Evolutionary conservation across 2,329 filamentous ascomycete genomes (phyloP).

Genomic region (Massarina eburnea): DNA sequence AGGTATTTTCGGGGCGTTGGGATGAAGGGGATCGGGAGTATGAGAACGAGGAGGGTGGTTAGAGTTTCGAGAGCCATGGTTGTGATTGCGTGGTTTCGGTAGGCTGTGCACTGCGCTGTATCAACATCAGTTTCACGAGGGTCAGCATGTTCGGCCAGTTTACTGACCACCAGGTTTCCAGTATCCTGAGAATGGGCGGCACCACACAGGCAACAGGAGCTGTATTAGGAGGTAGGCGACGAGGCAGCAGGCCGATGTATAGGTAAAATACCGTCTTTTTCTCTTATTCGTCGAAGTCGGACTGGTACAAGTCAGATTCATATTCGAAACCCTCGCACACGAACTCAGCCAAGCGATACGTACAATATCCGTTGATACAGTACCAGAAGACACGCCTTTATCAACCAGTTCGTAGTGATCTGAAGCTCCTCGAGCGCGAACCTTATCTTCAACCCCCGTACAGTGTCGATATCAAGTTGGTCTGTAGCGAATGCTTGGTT

Average conservation of each 20-base stretch:
- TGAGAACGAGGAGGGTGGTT: slow-evolving; percentile 19
- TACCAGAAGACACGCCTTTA: slow-evolving; percentile 31
- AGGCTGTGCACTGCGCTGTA: slow-evolving; percentile 22
- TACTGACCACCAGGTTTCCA: slow-evolving; percentile 15
- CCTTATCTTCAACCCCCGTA: slow-evolving; percentile 14
- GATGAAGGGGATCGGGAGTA: slow-evolving; percentile 28
- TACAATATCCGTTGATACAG: slow-evolving; percentile 35
- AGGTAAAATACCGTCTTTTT: slow-evolving; percentile 13
- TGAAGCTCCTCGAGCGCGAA: slow-evolving; percentile 31
- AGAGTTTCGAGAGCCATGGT: slow-evolving; percentile 16
- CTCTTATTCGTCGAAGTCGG: slow-evolving; percentile 11
- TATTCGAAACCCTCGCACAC: background rate
- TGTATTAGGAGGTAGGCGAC: slow-evolving; percentile 24
- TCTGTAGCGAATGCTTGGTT: slow-evolving; percentile 7
- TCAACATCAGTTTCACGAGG: background rate
- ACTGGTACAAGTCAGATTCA: slow-evolving; percentile 10
- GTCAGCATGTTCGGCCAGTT: background rate
- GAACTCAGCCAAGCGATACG: background rate
- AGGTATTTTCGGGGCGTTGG: slow-evolving; percentile 29
- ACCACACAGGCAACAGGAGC: slow-evolving; percentile 22
- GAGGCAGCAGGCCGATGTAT: slow-evolving; percentile 16
- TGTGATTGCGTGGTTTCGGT: slow-evolving; percentile 18
- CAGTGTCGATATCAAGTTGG: background rate
- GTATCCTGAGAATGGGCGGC: slow-evolving; percentile 17
- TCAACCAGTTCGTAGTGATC: slow-evolving; percentile 26